Evolutionary conservation across 768 basidiomycete species (phyloP).

Genomic region (Hericium alpestre): DNA sequence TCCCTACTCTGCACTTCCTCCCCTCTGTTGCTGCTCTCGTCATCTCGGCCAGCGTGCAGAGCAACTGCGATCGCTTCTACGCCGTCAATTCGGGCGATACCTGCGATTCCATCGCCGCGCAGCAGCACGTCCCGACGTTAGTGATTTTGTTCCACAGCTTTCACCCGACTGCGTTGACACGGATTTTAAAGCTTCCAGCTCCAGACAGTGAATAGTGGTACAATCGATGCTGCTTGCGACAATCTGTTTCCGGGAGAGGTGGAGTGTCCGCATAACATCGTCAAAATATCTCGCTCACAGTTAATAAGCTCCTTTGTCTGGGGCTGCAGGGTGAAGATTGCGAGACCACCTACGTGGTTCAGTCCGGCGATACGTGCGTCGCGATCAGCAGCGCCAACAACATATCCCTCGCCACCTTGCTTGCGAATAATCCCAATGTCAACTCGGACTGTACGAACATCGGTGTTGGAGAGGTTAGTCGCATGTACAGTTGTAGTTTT

Average conservation of each 20-base stretch:
- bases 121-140: slow-evolving; percentile 52
- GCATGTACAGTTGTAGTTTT: background rate
- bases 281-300: background rate
- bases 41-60: background rate
- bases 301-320: slow-evolving; percentile 40
- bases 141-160: slow-evolving; percentile 17
- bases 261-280: background rate
- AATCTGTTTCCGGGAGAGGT: slow-evolving; percentile 41
- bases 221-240: slow-evolving; percentile 41
- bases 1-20: background rate
- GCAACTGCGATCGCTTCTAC: slow-evolving; percentile 49
- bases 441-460: slow-evolving; percentile 46
- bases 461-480: slow-evolving; percentile 61
- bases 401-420: slow-evolving; percentile 46
- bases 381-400: slow-evolving; percentile 26
- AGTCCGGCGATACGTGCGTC: slow-evolving; percentile 49
- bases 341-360: slow-evolving; percentile 45
- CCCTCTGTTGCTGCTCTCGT: background rate
- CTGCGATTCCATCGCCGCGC: slow-evolving; percentile 58
- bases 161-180: background rate
- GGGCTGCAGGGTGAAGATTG: slow-evolving; percentile 55
- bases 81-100: slow-evolving; percentile 48
- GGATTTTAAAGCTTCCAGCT: slow-evolving; percentile 58
- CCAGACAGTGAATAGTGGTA: slow-evolving; percentile 43
- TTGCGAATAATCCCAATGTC: slow-evolving; percentile 68